A percentile compares a stretch with the other conserved stretches of the same genome.
Evolutionary conservation across 768 basidiomycete genomes (phyloP).

Genomic region (Russula ochroleuca): DNA sequence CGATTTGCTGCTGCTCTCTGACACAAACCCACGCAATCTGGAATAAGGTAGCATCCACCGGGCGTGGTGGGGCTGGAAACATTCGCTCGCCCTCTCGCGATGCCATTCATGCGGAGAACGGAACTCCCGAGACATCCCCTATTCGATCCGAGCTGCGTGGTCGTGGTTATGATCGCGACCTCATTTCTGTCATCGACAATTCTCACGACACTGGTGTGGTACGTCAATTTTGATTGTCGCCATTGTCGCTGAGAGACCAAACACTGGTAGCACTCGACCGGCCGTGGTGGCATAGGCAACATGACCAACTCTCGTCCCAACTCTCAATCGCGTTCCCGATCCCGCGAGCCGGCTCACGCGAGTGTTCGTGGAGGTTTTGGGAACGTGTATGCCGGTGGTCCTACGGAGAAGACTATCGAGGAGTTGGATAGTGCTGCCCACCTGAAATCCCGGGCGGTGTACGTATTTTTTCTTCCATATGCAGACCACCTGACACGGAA

Average conservation of each 20-base stretch:
- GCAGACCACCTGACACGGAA: neutral
- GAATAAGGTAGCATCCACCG: slow-evolving; percentile 48
- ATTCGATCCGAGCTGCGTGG: slow-evolving; percentile 24
- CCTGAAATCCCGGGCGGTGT: slow-evolving; percentile 38
- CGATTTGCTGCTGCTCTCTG: neutral
- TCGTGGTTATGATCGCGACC: slow-evolving; percentile 31
- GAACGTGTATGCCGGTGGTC: slow-evolving; percentile 44
- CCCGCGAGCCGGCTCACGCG: slow-evolving; percentile 45
- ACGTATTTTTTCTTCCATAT: slow-evolving; percentile 22
- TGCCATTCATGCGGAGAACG: slow-evolving; percentile 21
- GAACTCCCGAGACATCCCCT: neutral
- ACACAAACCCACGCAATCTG: too few species aligned
- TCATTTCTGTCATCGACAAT: slow-evolving; percentile 26
- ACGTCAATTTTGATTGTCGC: neutral
- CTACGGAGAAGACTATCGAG: slow-evolving; percentile 26
- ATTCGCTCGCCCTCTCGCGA: slow-evolving; percentile 74
- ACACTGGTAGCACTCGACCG: slow-evolving; percentile 42
- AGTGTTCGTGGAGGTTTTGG: slow-evolving; percentile 63
- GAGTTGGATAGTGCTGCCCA: slow-evolving; percentile 38
- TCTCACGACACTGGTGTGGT: slow-evolving; percentile 5
- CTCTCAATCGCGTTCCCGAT: slow-evolving; percentile 44
- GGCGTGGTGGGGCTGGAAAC: slow-evolving; percentile 83
- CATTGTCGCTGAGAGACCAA: neutral
- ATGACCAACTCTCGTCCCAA: slow-evolving; percentile 33
- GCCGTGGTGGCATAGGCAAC: slow-evolving; percentile 65